Conservation (phyloP, 2,329 filamentous ascomycete genomes). For the Eurotiales sp. region DNA sequence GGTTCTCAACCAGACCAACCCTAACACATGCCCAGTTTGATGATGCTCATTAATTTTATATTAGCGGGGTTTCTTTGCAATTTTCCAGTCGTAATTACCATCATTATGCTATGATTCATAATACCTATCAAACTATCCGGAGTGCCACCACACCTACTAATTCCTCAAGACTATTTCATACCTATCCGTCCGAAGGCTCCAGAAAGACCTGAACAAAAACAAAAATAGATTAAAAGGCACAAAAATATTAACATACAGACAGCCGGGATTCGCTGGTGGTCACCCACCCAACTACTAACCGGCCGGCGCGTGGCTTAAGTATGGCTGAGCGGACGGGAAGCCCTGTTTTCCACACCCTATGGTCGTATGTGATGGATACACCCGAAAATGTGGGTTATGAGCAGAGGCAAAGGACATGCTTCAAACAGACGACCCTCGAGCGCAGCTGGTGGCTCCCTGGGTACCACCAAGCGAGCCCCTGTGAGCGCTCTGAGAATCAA, state of each 20-base stretch:
- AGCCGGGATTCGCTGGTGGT: slow-evolving; percentile 7
- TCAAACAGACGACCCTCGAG: background rate
- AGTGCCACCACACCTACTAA: too few relatives aligned
- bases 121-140: too few relatives aligned
- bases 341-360: background rate
- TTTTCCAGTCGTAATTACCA: too few relatives aligned
- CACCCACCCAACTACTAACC: slow-evolving; percentile 9
- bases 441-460: background rate
- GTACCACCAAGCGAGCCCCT: slow-evolving; percentile 8
- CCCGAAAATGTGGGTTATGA: background rate
- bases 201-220: background rate
- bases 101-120: too few relatives aligned
- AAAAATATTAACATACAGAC: background rate
- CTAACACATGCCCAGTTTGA: too few relatives aligned
- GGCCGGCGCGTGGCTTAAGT: slow-evolving; percentile 9
- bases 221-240: background rate
- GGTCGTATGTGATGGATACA: background rate
- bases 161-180: too few relatives aligned
- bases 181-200: too few relatives aligned
- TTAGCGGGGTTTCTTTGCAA: too few relatives aligned
- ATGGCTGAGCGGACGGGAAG: background rate
- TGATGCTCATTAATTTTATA: too few relatives aligned
- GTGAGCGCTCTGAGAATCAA: slow-evolving; percentile 7
- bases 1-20: too few relatives aligned
- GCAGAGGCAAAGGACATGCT: background rate